Evolutionary conservation across 257 asterid genomes (phyloP).

Genomic region (Catharanthus roseus): DNA sequence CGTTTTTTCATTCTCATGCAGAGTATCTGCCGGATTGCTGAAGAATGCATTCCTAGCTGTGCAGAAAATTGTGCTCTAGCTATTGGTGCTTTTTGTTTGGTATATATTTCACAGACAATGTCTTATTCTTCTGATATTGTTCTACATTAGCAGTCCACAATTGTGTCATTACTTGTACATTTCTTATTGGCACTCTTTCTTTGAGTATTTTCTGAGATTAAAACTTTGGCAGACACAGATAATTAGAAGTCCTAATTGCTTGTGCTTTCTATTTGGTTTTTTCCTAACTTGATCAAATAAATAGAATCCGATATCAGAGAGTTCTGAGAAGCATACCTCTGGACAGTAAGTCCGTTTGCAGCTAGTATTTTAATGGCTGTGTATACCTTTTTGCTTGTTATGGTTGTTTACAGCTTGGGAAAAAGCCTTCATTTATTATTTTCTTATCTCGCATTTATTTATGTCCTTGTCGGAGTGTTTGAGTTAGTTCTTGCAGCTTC

Average conservation of each 20-base stretch:
- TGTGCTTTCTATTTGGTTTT: background rate
- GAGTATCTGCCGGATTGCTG: constrained; percentile 56
- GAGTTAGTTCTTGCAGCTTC: background rate
- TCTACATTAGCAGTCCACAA: background rate
- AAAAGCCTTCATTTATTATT: background rate
- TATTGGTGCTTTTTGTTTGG: constrained; percentile 85
- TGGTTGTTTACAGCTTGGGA: background rate
- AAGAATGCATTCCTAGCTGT: constrained; percentile 69
- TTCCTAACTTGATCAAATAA: background rate
- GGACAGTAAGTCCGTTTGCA: background rate
- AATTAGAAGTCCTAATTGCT: background rate
- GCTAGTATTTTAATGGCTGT: background rate
- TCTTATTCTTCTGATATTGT: background rate
- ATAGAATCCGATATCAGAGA: no score
- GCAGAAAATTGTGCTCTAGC: constrained; percentile 90
- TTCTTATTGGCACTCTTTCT: background rate
- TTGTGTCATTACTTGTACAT: background rate
- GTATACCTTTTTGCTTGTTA: background rate
- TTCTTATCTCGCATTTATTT: background rate
- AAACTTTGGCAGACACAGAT: background rate
- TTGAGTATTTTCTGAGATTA: no score
- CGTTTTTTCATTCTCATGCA: constrained; percentile 27
- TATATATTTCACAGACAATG: constrained; percentile 20
- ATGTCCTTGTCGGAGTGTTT: background rate
- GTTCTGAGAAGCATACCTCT: background rate